A percentile compares a stretch with the other conserved stretches of the same genome.
Evolutionary conservation across 345 rosid species (phyloP).

Genomic region (Dipteronia dyeriana): DNA sequence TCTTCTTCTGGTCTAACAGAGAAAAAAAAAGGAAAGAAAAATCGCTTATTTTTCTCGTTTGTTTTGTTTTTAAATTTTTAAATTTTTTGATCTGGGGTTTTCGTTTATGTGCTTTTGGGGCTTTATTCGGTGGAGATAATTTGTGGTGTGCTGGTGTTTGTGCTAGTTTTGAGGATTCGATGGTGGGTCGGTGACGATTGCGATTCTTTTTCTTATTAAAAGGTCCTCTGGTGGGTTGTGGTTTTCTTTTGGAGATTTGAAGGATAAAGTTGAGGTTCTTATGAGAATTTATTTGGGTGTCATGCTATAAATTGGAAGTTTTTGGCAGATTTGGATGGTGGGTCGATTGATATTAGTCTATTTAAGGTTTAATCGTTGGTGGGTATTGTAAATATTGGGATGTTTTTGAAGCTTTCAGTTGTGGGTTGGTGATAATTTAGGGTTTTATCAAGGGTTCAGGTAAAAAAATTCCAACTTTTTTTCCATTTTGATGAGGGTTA

Average conservation of each 20-base stretch:
- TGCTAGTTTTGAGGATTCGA: conserved; percentile 18
- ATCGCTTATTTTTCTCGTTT: background rate
- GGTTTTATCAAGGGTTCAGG: conserved; percentile 25
- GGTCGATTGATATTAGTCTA: background rate
- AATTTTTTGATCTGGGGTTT: background rate
- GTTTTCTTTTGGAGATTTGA: conserved; percentile 18
- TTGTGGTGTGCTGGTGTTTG: conserved; percentile 16
- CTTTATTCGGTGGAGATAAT: conserved; percentile 19
- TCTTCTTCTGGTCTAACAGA: conserved; percentile 7
- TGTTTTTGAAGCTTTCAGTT: conserved; percentile 16
- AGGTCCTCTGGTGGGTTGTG: conserved; percentile 23
- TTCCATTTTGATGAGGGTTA: conserved; percentile 10
- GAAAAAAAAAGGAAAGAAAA: background rate
- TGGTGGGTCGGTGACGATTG: conserved; percentile 26
- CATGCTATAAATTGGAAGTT: background rate
- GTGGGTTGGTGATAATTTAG: conserved; percentile 29
- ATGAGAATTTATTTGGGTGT: conserved; percentile 19
- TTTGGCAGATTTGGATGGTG: conserved; percentile 20
- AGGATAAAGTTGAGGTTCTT: conserved; percentile 27
- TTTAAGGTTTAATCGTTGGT: conserved; percentile 7
- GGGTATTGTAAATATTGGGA: conserved; percentile 17
- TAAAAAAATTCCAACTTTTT: background rate
- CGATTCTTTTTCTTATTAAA: conserved; percentile 16
- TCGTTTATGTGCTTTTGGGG: conserved; percentile 11
- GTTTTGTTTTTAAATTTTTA: background rate